Evolutionary conservation across 1,284 basidiomycete species (phyloP).

Genomic region (Heterobasidion irregulare): DNA sequence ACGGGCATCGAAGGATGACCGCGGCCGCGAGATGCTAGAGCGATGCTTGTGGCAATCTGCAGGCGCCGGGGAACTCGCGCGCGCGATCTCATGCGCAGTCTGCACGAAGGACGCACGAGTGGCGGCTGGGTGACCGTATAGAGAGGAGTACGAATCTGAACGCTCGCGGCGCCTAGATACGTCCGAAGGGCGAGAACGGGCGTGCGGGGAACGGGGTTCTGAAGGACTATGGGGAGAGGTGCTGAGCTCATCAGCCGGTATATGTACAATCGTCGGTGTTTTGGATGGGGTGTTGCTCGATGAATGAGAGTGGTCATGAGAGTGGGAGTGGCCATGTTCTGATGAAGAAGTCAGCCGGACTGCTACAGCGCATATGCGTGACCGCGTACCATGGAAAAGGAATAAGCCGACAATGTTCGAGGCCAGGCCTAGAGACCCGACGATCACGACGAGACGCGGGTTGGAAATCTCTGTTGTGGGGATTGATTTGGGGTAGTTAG

Average conservation of each 20-base stretch:
- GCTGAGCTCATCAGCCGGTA: constrained; percentile 7
- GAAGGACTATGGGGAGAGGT: not conserved
- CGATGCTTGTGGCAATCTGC: constrained; percentile 21
- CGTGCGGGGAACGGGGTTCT: constrained; percentile 5
- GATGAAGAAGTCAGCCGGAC: constrained; percentile 3
- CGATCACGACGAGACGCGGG: constrained; percentile 83
- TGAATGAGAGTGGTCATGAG: constrained; percentile 30
- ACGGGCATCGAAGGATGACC: constrained; percentile 14
- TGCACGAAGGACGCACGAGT: constrained; percentile 86
- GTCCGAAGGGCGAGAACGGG: constrained; percentile 5
- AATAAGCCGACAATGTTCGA: constrained; percentile 93
- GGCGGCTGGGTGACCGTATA: constrained; percentile 80
- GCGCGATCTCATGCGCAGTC: constrained; percentile 77
- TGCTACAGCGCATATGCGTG: constrained; percentile 1
- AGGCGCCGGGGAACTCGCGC: constrained; percentile 43
- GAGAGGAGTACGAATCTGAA: constrained; percentile 47
- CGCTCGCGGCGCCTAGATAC: constrained; percentile 23
- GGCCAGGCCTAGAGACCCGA: constrained; percentile 83
- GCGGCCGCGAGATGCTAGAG: constrained; percentile 20
- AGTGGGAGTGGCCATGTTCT: constrained; percentile 69
- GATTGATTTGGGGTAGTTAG: not conserved
- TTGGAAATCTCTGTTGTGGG: constrained; percentile 75
- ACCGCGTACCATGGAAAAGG: constrained; percentile 79
- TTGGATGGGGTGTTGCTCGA: constrained; percentile 17
- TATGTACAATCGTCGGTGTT: constrained; percentile 18